Base-by-base conservation (phyloP, 1,284 basidiomycete species). In the Mycosarcoma maydis region DNA sequence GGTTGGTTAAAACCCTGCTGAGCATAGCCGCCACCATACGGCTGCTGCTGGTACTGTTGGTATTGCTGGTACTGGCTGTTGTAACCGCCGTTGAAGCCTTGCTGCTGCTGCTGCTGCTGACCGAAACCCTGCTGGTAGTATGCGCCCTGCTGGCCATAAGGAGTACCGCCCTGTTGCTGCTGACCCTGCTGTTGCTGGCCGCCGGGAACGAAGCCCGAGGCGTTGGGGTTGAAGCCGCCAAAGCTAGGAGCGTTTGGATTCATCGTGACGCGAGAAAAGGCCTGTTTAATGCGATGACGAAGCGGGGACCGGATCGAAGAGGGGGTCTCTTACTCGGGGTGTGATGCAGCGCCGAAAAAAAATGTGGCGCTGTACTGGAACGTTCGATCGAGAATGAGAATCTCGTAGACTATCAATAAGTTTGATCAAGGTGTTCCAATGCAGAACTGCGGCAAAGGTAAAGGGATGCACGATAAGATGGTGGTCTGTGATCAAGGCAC, bases 201-300 rank as follows among this genome's bases (percentile, higher is more conserved):
- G 10, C 70, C 73, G 32, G 80, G 80, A 34, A 75, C 70, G 45
- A 81, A 81, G 60, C 78, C 78, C 30, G 56, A 57, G 27, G 78
- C 78, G 44, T 72, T 56, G 38, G 80, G 80, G 66, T 80, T 81
- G 69, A 81, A 81, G 49, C 59, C 68, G 56, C 58, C 69, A 65
- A 81, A 81, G 53, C 67, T 71, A 32, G 69, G 70, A 51, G 80
- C 80, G 77, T 81, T 81, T 22, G 80, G 80, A 61, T 81, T 81
- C 80, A 81, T 81, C 11, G 23, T 55, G 40, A 24, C 6, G 20
- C 24, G 6, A 2, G 16, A n/a, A 14, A 11, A 27, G 22, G 26
- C 20, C 37, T 30, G 24, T 17, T 38, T 13, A 24, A 27, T 32
- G 46, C 43, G 23, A 26, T 24, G 6, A 30, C n/a, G 26, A 8